phyloP scores from a whole-genome alignment of 2,329 filamentous ascomycete genomes.

The Dothidotthia symphoricarpi region DNA sequence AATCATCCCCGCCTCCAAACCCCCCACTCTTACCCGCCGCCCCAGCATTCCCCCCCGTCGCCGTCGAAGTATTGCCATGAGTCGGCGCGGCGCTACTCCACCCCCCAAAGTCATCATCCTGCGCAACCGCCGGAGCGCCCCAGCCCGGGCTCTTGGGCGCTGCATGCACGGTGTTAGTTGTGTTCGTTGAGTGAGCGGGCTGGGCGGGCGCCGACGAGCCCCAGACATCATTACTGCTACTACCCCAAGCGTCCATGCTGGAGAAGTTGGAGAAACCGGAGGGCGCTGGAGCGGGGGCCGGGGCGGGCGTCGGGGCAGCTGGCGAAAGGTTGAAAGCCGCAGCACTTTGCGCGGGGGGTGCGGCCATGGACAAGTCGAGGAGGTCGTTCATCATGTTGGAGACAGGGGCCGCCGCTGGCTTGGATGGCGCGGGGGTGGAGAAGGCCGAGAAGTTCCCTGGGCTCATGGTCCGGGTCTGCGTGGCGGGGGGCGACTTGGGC shows the following conservation, averaged over 20 bases:
- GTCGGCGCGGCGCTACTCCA: constrained; percentile 75
- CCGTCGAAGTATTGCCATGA: constrained; percentile 49
- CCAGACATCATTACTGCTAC: constrained; percentile 75
- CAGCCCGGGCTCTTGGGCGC: constrained; percentile 52
- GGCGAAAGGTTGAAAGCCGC: constrained; percentile 64
- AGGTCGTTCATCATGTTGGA: constrained; percentile 63
- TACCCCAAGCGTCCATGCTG: constrained; percentile 77
- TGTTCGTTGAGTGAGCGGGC: constrained; percentile 33
- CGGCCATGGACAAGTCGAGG: constrained; percentile 64
- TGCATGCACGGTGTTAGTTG: constrained; percentile 34
- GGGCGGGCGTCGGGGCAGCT: constrained; percentile 25
- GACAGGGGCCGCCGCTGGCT: constrained; percentile 44
- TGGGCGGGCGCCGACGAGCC: constrained; percentile 60
- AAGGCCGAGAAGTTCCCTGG: constrained; percentile 66
- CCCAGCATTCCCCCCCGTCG: constrained; percentile 23
- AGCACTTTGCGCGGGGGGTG: constrained; percentile 29
- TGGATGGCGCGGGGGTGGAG: constrained; percentile 52
- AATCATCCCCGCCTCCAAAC: constrained; percentile 66
- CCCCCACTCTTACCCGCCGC: constrained; percentile 52
- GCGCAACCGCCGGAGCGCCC: constrained; percentile 63
- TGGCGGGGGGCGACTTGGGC: constrained; percentile 51
- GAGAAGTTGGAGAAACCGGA: constrained; percentile 47
- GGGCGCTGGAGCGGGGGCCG: constrained; percentile 28
- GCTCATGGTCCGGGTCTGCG: constrained; percentile 52
- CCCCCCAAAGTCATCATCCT: constrained; percentile 93